phyloP scores from a whole-genome alignment of 495 filamentous ascomycete species.

The Xylaria cubensis region DNA sequence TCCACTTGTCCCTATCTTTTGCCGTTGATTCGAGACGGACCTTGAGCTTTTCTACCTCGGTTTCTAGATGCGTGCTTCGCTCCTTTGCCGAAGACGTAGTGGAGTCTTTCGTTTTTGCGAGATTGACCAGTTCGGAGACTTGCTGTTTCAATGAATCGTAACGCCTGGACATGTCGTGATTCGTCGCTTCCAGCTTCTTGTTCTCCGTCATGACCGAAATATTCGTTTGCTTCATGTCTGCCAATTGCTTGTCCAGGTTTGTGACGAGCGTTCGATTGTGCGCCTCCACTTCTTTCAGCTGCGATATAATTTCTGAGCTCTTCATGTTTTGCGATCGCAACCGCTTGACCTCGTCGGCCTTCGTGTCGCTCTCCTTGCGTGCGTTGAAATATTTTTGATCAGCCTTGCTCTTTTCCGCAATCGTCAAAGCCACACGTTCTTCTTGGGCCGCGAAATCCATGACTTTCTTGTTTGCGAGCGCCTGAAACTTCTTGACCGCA shows the following conservation, averaged over 20 bases:
- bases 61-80: conserved; percentile 64
- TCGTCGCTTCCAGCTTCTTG: conserved; percentile 71
- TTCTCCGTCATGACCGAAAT: conserved; percentile 69
- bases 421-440: conserved; percentile 75
- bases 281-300: conserved; percentile 88
- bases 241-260: conserved; percentile 88
- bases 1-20: conserved; percentile 82
- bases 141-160: conserved; percentile 79
- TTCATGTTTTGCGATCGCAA: conserved; percentile 83
- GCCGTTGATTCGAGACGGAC: conserved; percentile 74
- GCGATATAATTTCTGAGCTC: conserved; percentile 90
- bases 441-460: conserved; percentile 75
- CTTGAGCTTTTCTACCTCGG: conserved; percentile 74
- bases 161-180: conserved; percentile 69
- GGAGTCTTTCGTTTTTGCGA: conserved; percentile 76
- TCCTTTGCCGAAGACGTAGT: conserved; percentile 66
- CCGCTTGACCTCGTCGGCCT: conserved; percentile 75
- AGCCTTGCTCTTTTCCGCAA: conserved; percentile 91
- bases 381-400: conserved; percentile 97
- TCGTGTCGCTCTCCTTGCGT: conserved; percentile 89
- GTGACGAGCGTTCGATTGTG: conserved; percentile 65
- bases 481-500: conserved; percentile 85
- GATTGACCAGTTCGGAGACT: conserved; percentile 72
- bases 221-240: conserved; percentile 78
- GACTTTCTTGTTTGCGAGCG: conserved; percentile 84